Base-by-base conservation (phyloP, 176 grass and related monocot genomes). In the Avena atlantica region DNA sequence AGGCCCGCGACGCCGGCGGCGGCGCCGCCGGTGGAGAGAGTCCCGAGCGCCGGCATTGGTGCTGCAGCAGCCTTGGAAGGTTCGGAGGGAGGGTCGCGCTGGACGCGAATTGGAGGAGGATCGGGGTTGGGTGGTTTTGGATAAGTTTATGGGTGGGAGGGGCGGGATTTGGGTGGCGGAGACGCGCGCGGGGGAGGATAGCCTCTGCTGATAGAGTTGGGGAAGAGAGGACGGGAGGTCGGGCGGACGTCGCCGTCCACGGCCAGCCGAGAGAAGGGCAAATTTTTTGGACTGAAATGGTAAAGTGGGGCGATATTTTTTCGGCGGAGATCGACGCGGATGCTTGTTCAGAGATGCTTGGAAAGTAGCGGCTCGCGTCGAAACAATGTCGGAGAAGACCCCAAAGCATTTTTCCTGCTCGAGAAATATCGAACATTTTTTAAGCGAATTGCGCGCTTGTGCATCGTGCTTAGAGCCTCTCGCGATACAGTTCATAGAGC, bases 31-130 rank as follows among this genome's bases (percentile, higher is more conserved):
- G 92, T 92, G 65, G 92, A 87, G 78, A 96, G 89, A 29, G 90
- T 83, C 15, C 88, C 87, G 68, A 83, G 21, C 24, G 97, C 74
- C 89, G 96, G 91, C 96, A 95, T 93, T 83, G 40, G 40, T 42
- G 79, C 20, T 10, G 45, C 49, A 20, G 70, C 59, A 45, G 66
- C 59, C 51, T 1, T 40, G 27, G 77, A 42, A 53, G 69, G 6
- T 21, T 85, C 48, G 23, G 36, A 80, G 24, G 40, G 40, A 42
- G 6, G 40, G 6, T 42, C 40, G 40, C 40, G 40, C 1, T 56
- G 49, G 17, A 12, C 13, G 84, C 72, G 48, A 17, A 49, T 3
- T 10, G 50, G 55, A 25, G 56, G 67, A 12, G 37, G 87, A n/a
- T 76, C 52, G 42, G 21, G 82, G 61, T 44, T 34, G 58, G 31